Evolutionary conservation across 306 rosid species (phyloP).

Genomic region (Dalbergia cochinchinensis): DNA sequence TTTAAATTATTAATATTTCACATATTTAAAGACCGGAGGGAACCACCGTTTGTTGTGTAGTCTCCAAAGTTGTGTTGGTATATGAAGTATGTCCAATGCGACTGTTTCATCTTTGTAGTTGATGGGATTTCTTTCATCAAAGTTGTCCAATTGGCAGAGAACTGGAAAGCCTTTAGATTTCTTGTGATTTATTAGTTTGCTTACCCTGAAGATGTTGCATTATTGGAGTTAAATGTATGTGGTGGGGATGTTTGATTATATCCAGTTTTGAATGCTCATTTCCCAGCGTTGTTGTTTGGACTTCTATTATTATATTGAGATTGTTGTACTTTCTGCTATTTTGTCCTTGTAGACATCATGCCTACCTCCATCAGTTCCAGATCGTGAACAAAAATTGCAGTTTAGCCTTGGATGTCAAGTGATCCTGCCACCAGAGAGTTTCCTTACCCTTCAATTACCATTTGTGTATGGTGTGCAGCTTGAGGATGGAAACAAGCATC

Average conservation of each 20-base stretch:
- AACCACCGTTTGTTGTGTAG: slow-evolving; percentile 25
- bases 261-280: slow-evolving; percentile 31
- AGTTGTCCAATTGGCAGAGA: neutral
- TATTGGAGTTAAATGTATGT: slow-evolving; percentile 6
- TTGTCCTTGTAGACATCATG: slow-evolving; percentile 72
- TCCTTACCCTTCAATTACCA: slow-evolving; percentile 84
- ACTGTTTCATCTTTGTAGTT: slow-evolving; percentile 31
- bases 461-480: slow-evolving; percentile 84
- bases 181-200: slow-evolving; percentile 14
- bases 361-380: slow-evolving; percentile 69
- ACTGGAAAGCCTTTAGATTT: slow-evolving; percentile 10
- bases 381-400: slow-evolving; percentile 75
- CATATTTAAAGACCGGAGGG: slow-evolving; percentile 26
- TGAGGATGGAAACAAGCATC: slow-evolving; percentile 71
- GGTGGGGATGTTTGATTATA: slow-evolving; percentile 35
- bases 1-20: slow-evolving; percentile 12
- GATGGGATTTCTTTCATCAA: slow-evolving; percentile 20
- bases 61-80: slow-evolving; percentile 12
- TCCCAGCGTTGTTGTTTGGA: slow-evolving; percentile 16
- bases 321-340: slow-evolving; percentile 33
- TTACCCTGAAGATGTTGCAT: slow-evolving; percentile 15
- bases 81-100: slow-evolving; percentile 1
- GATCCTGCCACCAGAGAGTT: slow-evolving; percentile 90
- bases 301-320: slow-evolving; percentile 16
- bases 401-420: slow-evolving; percentile 81